These are phyloP conservation scores for Phytophthora meadii DNA, from an alignment of 352 stramenopile species.

Conservation along the genomic window DNA sequence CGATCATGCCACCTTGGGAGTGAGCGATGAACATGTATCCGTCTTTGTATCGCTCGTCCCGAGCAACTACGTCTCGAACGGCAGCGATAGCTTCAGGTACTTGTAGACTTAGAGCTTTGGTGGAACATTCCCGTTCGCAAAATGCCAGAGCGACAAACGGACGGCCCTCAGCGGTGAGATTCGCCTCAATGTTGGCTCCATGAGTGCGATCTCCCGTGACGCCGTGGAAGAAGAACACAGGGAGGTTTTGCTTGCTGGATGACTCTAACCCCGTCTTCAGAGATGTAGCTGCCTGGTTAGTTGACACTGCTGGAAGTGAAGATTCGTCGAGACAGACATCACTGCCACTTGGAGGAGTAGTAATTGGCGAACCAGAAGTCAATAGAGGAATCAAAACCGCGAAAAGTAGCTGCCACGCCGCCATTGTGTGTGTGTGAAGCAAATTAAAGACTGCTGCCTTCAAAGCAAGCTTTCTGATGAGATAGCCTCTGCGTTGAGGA, in stretches of 20 bases:
- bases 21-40: slow-evolving; percentile 56
- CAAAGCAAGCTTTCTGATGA: no score
- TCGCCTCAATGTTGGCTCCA: slow-evolving; percentile 28
- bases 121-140: slow-evolving; percentile 35
- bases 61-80: slow-evolving; percentile 31
- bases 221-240: slow-evolving; percentile 56
- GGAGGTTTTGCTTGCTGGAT: slow-evolving; percentile 11
- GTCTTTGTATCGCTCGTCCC: slow-evolving; percentile 30
- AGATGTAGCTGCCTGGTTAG: no score
- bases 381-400: no score
- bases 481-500: no score
- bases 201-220: slow-evolving; percentile 14
- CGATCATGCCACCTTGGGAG: slow-evolving; percentile 41
- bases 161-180: slow-evolving; percentile 35
- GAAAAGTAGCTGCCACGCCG: no score
- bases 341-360: no score
- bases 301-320: no score
- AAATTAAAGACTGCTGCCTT: no score
- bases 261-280: no score
- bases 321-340: no score
- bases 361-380: no score
- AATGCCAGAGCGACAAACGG: slow-evolving; percentile 42
- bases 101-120: slow-evolving; percentile 32
- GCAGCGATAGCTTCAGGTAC: slow-evolving; percentile 40
- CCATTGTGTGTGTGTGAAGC: no score